Evolutionary conservation across 2,329 filamentous ascomycete species (phyloP).

Genomic region (Aspergillus terreus): DNA sequence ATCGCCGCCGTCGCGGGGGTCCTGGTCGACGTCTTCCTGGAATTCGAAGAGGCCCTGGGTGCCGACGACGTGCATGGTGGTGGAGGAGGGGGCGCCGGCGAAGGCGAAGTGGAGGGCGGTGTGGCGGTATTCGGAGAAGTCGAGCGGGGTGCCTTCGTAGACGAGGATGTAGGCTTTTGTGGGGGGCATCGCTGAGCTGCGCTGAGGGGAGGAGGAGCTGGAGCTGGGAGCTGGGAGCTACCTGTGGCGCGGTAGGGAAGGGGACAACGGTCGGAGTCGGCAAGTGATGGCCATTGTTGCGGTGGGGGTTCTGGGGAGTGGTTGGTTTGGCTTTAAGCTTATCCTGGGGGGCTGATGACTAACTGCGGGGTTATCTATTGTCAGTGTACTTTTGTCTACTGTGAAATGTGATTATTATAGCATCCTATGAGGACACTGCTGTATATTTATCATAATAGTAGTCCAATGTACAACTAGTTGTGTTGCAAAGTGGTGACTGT

Average conservation of each 20-base stretch:
- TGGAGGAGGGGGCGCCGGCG: constrained; percentile 8
- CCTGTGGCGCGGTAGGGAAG: not conserved
- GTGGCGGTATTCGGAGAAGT: constrained; percentile 29
- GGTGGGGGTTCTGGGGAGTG: not conserved
- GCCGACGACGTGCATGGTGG: constrained; percentile 22
- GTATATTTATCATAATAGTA: too few relatives aligned
- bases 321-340: not conserved
- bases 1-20: constrained; percentile 11
- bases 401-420: too few relatives aligned
- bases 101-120: constrained; percentile 25
- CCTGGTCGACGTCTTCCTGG: constrained; percentile 10
- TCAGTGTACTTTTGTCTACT: too few relatives aligned
- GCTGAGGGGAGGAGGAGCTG: not conserved
- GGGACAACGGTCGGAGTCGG: not conserved
- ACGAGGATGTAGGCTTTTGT: constrained; percentile 21
- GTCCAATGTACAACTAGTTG: too few relatives aligned
- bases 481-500: too few relatives aligned
- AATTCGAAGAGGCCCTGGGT: constrained; percentile 26
- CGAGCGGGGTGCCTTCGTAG: constrained; percentile 25
- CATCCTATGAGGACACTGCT: too few relatives aligned
- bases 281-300: not conserved
- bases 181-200: not conserved
- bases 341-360: not conserved
- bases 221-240: not conserved
- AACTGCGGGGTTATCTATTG: not conserved